Evolutionary conservation across 208 protist species (phyloP), one percentile per base, ranked within the genome.

Genomic region (Trypanosoma lewisi): DNA sequence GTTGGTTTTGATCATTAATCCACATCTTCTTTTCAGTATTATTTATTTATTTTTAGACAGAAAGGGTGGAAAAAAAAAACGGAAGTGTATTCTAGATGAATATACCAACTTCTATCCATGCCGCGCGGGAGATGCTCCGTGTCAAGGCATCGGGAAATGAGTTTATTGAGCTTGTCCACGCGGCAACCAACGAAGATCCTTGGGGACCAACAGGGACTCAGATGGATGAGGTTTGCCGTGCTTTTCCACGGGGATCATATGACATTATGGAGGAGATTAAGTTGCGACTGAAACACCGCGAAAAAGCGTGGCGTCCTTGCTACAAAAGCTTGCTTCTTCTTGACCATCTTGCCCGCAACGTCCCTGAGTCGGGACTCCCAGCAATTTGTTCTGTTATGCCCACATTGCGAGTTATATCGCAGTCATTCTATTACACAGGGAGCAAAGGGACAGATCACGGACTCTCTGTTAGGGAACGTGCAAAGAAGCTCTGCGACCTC

Each of bases 261-360:
- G 77, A 85, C 19, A 93, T 96, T 48, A 78, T 96, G 78, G 80
- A 84, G 33, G 86, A 96, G 63, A 75, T 96, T 60, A 81, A 76
- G 28, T 80, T 77, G 60, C 86, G 86, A 28, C 69, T 96, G 47
- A 89, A 91, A 56, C 70, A 93, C 69, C 86, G 89, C 14, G 80
- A 92, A 50, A 91, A 93, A 70, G 66, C 82, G 6, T 96, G 89
- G 89, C 77, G 89, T 6, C 54, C 80, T 36, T 96, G 89, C 69
- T 96, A 96, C 76, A 96, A 96, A 64, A 75, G 82, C 2, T 75
- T 96, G 21, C 83, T 96, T 25, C 73, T 96, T 48, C 49, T 96
- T 5, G 89, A 96, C 72, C 82, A 93, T 73, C 77, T 96, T 33
- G 86, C 77, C 14, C 83, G 89, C 37, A 93, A 93, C 67, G 74